These are phyloP conservation scores for Fusarium verticillioides DNA, from an alignment of 2,329 filamentous ascomycete species.

Conservation along the genomic window DNA sequence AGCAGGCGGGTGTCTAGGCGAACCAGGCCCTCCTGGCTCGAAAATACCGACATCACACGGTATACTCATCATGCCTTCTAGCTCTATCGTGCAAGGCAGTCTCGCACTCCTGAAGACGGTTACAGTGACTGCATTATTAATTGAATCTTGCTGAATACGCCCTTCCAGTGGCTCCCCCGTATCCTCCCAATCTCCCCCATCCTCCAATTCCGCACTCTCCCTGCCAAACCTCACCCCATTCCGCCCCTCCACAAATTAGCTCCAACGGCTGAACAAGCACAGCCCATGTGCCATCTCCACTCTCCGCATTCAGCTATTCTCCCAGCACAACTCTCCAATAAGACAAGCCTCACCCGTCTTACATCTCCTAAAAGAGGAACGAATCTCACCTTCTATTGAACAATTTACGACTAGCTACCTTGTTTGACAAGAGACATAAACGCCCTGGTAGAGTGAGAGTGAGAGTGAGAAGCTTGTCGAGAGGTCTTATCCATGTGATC, in stretches of 20 bases:
- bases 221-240: neutral
- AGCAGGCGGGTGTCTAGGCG: neutral
- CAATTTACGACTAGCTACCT: neutral
- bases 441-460: neutral
- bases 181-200: neutral
- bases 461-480: neutral
- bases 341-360: neutral
- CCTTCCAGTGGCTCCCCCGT: neutral
- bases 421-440: neutral
- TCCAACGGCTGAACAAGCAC: constrained; percentile 27
- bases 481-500: constrained; percentile 11
- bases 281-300: constrained; percentile 15
- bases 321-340: neutral
- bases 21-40: neutral
- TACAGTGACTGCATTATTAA: neutral
- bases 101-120: too few relatives aligned
- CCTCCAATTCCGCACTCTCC: constrained; percentile 16
- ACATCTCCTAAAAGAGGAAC: neutral
- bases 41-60: neutral
- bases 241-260: constrained; percentile 24
- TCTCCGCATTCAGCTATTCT: constrained; percentile 21
- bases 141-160: neutral
- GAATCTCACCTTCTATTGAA: neutral
- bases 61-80: too few relatives aligned
- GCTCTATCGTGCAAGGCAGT: neutral